phyloP scores from a whole-genome alignment of 176 grass and related monocot genomes.

The Lolium multiflorum region DNA sequence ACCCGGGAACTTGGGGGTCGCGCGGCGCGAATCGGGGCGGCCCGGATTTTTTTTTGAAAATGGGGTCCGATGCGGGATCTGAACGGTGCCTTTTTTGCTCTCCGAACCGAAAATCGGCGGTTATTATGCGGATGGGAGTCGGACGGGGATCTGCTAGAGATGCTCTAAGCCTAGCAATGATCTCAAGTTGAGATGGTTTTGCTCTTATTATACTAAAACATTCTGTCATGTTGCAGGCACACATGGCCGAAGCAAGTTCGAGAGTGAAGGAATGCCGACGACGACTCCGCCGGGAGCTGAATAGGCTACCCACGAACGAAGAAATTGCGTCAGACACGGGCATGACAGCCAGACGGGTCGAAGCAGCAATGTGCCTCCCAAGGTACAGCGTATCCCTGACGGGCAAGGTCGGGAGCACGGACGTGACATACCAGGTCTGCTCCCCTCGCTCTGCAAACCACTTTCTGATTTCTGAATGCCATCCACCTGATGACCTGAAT shows the following conservation, averaged over 20 bases:
- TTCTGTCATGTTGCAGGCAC: conserved; percentile 24
- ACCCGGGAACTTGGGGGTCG: too few relatives aligned
- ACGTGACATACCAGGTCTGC: conserved; percentile 72
- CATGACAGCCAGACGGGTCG: conserved; percentile 59
- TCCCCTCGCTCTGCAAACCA: background rate
- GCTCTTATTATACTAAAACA: conserved; percentile 6
- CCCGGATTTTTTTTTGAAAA: too few relatives aligned
- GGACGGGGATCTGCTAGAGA: too few relatives aligned
- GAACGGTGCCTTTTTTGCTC: too few relatives aligned
- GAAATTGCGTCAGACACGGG: conserved; percentile 76
- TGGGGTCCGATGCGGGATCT: too few relatives aligned
- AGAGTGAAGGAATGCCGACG: conserved; percentile 63
- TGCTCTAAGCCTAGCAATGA: background rate
- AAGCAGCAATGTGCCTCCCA: conserved; percentile 67
- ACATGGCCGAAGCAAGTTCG: conserved; percentile 74
- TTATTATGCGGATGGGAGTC: too few relatives aligned
- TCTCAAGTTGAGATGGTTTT: background rate
- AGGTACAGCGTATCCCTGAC: conserved; percentile 71
- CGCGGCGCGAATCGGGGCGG: too few relatives aligned
- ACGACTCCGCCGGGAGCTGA: conserved; percentile 52
- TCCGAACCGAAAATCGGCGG: too few relatives aligned
- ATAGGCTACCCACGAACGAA: conserved; percentile 61
- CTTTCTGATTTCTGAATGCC: background rate
- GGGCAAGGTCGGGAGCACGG: conserved; percentile 63
- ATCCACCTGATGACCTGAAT: background rate